These are phyloP conservation scores for Lachnellula willkommii DNA, from an alignment of 2,329 filamentous ascomycete genomes.

Conservation along the genomic window DNA sequence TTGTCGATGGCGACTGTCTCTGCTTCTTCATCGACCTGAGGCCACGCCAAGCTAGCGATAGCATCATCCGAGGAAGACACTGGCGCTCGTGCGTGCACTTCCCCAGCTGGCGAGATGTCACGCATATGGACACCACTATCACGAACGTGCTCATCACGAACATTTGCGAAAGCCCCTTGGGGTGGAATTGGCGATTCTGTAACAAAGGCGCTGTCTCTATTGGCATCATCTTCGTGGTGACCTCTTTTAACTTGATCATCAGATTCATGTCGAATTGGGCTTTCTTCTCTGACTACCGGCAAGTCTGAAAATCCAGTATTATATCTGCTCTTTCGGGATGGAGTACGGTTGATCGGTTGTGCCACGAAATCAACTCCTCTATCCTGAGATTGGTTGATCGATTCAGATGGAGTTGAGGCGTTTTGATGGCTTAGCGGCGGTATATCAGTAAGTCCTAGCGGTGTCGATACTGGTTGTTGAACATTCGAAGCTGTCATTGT, in stretches of 20 bases:
- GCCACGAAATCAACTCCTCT: constrained; percentile 4
- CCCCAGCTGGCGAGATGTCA: constrained; percentile 36
- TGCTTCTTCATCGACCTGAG: constrained; percentile 41
- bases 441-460: neutral
- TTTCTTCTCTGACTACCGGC: constrained; percentile 27
- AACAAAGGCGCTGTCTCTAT: constrained; percentile 47
- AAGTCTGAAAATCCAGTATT: constrained; percentile 22
- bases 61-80: constrained; percentile 31
- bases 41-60: constrained; percentile 34
- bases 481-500: constrained; percentile 1
- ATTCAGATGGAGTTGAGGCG: constrained; percentile 2
- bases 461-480: neutral
- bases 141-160: constrained; percentile 27
- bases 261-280: constrained; percentile 10
- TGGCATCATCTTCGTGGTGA: constrained; percentile 22
- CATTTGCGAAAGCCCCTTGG: constrained; percentile 25
- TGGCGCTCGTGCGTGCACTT: constrained; percentile 19
- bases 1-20: constrained; percentile 39
- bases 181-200: constrained; percentile 41
- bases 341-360: constrained; percentile 8
- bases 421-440: neutral
- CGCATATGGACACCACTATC: constrained; percentile 55
- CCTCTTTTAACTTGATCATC: constrained; percentile 9
- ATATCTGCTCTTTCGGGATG: constrained; percentile 14
- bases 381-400: constrained; percentile 2